These are phyloP conservation scores for Phoenix roebelenii DNA, from an alignment of 176 grass and related monocot species.

Conservation along the genomic window DNA sequence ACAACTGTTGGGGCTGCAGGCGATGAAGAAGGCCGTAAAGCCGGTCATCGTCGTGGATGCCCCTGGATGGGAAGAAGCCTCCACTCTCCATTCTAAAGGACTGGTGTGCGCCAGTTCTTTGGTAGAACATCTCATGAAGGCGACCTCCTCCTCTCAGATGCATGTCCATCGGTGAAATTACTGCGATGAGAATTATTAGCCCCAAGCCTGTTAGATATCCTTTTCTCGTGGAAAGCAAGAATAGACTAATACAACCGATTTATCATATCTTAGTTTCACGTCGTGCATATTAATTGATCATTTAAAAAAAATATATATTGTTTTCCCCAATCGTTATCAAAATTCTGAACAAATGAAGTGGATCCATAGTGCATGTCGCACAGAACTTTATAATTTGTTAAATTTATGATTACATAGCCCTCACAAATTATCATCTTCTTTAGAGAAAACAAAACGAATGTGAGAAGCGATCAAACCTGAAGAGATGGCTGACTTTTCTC, in stretches of 20 bases:
- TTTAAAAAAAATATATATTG: no score
- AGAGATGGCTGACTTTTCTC: conserved; percentile 47
- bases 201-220: no score
- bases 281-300: no score
- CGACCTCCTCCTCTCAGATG: conserved; percentile 69
- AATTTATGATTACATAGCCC: no score
- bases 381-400: no score
- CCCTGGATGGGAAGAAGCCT: conserved; percentile 28
- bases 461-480: conserved; percentile 33
- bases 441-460: neutral
- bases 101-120: conserved; percentile 33
- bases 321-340: no score
- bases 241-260: no score
- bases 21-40: conserved; percentile 44
- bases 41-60: conserved; percentile 30
- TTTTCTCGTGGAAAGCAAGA: no score
- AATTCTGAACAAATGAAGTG: no score
- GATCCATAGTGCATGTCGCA: no score
- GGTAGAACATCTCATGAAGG: conserved; percentile 64
- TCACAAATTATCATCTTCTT: no score
- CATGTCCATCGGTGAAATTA: conserved; percentile 62
- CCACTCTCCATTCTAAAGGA: conserved; percentile 32
- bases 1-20: conserved; percentile 25
- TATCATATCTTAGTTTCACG: no score
- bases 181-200: conserved; percentile 18